Percentiles rank a stretch among this genome's conserved stretches.
These are phyloP conservation scores for Irpex lacteus DNA, from an alignment of 1,284 basidiomycete genomes.

Conservation along the genomic window DNA sequence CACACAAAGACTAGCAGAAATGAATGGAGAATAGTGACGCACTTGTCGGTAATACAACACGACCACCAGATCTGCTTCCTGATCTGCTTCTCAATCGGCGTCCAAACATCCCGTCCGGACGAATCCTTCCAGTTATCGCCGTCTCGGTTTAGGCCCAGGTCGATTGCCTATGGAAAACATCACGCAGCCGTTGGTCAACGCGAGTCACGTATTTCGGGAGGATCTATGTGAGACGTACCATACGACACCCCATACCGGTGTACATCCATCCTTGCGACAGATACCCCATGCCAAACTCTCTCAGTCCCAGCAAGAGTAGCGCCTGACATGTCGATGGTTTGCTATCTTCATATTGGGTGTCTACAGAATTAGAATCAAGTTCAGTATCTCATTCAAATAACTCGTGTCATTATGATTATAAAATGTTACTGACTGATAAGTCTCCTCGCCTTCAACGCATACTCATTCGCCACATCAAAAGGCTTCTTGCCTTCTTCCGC, in stretches of 20 bases:
- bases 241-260: slow-evolving; percentile 75
- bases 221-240: too few relatives aligned
- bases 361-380: slow-evolving; percentile 30
- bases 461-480: slow-evolving; percentile 59
- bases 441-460: slow-evolving; percentile 62
- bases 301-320: slow-evolving; percentile 73
- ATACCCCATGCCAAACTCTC: slow-evolving; percentile 76
- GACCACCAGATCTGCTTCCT: slow-evolving; percentile 84
- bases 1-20: neutral
- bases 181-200: too few relatives aligned
- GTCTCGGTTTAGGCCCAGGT: slow-evolving; percentile 80
- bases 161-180: slow-evolving; percentile 64
- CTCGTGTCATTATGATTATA: slow-evolving; percentile 1
- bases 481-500: slow-evolving; percentile 36
- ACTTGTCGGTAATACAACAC: slow-evolving; percentile 75
- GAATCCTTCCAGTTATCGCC: slow-evolving; percentile 74
- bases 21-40: slow-evolving; percentile 19
- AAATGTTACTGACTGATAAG: slow-evolving; percentile 55
- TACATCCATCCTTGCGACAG: slow-evolving; percentile 75
- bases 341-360: slow-evolving; percentile 63
- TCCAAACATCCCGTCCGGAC: slow-evolving; percentile 59
- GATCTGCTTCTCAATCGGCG: slow-evolving; percentile 70
- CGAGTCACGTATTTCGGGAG: too few relatives aligned
- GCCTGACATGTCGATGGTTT: slow-evolving; percentile 72
- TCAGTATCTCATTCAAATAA: slow-evolving; percentile 4